Evolutionary conservation across 2,329 filamentous ascomycete genomes (phyloP).

Genomic region (Exophiala calicioides): DNA sequence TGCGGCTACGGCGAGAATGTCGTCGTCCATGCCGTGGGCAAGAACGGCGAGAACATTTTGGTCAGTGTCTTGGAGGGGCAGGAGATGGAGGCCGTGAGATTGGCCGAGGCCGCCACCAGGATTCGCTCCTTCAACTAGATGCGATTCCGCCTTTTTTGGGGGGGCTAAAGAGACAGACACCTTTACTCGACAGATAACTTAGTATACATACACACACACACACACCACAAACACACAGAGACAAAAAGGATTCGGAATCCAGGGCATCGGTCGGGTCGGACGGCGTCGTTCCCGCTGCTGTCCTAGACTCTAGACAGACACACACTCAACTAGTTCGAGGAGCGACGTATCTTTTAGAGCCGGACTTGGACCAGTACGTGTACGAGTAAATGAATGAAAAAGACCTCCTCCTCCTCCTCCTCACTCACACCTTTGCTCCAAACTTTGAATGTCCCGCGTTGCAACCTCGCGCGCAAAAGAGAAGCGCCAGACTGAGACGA

Average conservation of each 20-base stretch:
- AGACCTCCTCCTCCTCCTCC: neutral
- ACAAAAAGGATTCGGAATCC: no score
- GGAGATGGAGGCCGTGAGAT: conserved; percentile 20
- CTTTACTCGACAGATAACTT: neutral
- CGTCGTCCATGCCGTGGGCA: conserved; percentile 34
- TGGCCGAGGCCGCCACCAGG: conserved; percentile 18
- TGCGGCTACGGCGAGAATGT: conserved; percentile 38
- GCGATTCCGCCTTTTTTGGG: neutral
- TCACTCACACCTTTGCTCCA: neutral
- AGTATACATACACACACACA: no score
- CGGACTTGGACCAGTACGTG: neutral
- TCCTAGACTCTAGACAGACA: no score
- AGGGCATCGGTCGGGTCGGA: no score
- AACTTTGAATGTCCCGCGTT: no score
- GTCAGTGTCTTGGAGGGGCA: conserved; percentile 35
- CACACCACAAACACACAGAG: no score
- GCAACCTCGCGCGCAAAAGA: neutral
- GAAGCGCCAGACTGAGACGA: neutral
- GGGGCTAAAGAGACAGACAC: neutral
- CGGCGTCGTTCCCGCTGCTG: no score
- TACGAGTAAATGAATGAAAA: neutral
- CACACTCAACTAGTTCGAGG: no score
- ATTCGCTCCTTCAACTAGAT: conserved; percentile 20
- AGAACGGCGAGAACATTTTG: conserved; percentile 33
- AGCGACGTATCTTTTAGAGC: no score